Conservation (phyloP, 192 early-diverging fungal species). For the Gonapodya prolifera region DNA sequence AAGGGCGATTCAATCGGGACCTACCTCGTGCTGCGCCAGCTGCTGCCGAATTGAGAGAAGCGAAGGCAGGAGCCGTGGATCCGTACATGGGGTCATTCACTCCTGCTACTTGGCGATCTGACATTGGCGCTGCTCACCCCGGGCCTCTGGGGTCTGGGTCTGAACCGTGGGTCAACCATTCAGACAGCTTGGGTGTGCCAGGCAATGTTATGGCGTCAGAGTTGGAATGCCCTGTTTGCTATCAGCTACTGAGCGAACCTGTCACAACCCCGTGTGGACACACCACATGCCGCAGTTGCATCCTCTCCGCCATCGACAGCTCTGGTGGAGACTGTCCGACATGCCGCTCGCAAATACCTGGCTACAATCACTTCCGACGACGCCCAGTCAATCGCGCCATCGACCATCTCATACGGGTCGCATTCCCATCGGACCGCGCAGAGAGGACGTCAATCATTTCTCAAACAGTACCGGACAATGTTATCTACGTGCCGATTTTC, state of each 20-base stretch:
- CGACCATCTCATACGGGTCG: neutral
- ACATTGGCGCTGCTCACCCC: too few relatives aligned
- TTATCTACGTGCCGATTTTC: slow-evolving; percentile 40
- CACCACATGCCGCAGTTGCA: slow-evolving; percentile 45
- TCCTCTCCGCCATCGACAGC: slow-evolving; percentile 43
- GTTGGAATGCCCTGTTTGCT: slow-evolving; percentile 52
- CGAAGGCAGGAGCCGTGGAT: neutral
- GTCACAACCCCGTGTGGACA: slow-evolving; percentile 55
- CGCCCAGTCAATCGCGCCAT: slow-evolving; percentile 3
- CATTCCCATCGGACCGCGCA: neutral
- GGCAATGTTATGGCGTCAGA: slow-evolving; percentile 16
- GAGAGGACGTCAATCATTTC: neutral
- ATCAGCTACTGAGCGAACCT: slow-evolving; percentile 32
- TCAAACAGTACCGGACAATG: slow-evolving; percentile 18
- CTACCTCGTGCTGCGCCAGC: neutral
- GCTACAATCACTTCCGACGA: slow-evolving; percentile 9
- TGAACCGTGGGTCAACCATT: too few relatives aligned
- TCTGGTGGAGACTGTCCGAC: slow-evolving; percentile 18
- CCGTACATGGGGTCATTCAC: neutral
- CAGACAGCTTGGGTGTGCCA: too few relatives aligned
- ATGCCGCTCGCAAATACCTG: slow-evolving; percentile 11
- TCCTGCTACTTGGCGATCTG: too few relatives aligned
- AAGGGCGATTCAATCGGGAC: neutral
- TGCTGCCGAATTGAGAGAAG: neutral
- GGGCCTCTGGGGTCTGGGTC: too few relatives aligned